These are phyloP conservation scores for Trichoderma afroharzianum DNA, from an alignment of 2,329 filamentous ascomycete genomes.

Conservation along the genomic window DNA sequence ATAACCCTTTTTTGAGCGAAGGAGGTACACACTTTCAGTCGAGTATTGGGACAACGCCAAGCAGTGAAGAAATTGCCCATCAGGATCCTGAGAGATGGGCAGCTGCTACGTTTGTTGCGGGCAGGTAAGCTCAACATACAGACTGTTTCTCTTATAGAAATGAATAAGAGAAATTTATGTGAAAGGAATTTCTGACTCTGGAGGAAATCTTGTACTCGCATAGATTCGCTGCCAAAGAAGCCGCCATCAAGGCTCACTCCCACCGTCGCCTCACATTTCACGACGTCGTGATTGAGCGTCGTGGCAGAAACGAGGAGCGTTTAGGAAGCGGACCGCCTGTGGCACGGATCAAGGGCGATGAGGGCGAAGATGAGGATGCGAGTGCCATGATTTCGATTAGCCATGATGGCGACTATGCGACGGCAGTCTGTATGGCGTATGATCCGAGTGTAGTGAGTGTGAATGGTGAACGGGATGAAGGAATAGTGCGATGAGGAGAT, in stretches of 20 bases:
- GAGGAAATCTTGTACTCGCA: not conserved
- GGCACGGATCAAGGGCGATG: conserved; percentile 38
- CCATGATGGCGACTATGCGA: conserved; percentile 81
- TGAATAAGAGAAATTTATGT: not conserved
- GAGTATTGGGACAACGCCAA: not conserved
- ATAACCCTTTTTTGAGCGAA: not conserved
- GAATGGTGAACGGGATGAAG: not conserved
- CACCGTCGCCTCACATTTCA: conserved; percentile 58
- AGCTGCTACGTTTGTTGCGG: conserved; percentile 34
- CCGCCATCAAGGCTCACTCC: conserved; percentile 67
- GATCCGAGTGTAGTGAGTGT: conserved; percentile 16
- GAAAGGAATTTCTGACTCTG: not conserved
- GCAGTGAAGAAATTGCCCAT: not conserved
- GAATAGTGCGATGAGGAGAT: not conserved
- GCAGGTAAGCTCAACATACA: conserved; percentile 27
- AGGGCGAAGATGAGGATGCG: conserved; percentile 37
- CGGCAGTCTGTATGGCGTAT: conserved; percentile 60
- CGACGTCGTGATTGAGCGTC: conserved; percentile 49
- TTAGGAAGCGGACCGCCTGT: conserved; percentile 42
- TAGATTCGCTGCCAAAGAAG: conserved; percentile 72
- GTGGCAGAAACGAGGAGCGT: conserved; percentile 23
- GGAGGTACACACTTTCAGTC: not conserved
- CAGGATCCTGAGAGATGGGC: conserved; percentile 32
- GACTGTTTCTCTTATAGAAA: not conserved
- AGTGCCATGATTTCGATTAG: conserved; percentile 75